phyloP scores from a whole-genome alignment of 2,329 filamentous ascomycete genomes.

The Fusarium foetens region DNA sequence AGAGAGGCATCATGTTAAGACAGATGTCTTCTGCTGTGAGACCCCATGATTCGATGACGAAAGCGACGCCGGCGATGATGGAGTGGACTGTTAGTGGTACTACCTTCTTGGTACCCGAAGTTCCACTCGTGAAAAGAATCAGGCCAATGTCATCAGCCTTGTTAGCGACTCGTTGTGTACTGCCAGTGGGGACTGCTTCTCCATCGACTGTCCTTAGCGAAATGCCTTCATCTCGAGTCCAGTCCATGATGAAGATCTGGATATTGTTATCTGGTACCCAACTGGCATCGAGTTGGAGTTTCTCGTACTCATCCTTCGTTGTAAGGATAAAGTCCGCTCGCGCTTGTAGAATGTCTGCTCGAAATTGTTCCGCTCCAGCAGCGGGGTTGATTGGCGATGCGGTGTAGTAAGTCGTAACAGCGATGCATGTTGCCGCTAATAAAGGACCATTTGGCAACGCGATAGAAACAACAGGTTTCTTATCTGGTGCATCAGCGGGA shows the following conservation, averaged over 20 bases:
- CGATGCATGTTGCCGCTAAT: constrained; percentile 6
- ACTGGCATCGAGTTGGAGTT: neutral
- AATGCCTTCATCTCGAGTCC: neutral
- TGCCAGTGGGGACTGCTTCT: neutral
- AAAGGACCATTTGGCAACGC: neutral
- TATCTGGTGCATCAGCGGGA: accelerated
- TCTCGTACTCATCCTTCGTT: neutral
- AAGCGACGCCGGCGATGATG: constrained; percentile 1
- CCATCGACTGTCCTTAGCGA: neutral
- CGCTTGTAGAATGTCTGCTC: constrained; percentile 9
- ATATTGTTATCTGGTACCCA: neutral
- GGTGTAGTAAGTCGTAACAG: constrained; percentile 11
- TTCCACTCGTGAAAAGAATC: constrained; percentile 11
- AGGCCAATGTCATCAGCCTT: constrained; percentile 11
- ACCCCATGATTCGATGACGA: constrained; percentile 17
- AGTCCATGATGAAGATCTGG: neutral
- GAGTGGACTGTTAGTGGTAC: neutral
- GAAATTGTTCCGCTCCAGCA: constrained; percentile 7
- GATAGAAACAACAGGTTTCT: neutral
- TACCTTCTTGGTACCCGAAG: constrained; percentile 13
- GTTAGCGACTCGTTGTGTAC: neutral
- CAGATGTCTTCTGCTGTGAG: neutral
- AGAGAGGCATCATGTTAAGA: constrained; percentile 17
- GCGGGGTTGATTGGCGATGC: constrained; percentile 14
- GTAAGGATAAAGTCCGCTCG: constrained; percentile 1